Conservation (phyloP, 345 rosid genomes). For the Sonneratia caseolaris region DNA sequence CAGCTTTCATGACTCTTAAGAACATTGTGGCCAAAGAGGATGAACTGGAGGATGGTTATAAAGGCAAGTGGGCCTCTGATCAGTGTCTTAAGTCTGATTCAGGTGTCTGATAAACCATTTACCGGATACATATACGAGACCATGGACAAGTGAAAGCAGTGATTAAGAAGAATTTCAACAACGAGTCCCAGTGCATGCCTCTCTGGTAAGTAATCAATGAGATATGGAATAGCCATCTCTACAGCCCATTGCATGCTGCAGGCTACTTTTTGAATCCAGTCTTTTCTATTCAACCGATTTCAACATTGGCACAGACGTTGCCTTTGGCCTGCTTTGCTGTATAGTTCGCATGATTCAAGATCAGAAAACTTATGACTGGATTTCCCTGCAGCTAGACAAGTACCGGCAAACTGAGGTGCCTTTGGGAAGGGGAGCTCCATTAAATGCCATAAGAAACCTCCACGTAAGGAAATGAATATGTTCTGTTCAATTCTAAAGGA, state of each 20-base stretch:
- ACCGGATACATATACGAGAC: slow-evolving; percentile 52
- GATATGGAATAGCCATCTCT: slow-evolving; percentile 40
- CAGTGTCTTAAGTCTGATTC: slow-evolving; percentile 26
- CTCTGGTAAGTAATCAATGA: slow-evolving; percentile 54
- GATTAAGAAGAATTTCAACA: slow-evolving; percentile 22
- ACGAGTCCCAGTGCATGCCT: slow-evolving; percentile 27
- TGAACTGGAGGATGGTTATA: slow-evolving; percentile 26
- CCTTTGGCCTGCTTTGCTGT: slow-evolving; percentile 33
- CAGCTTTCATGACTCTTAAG: slow-evolving; percentile 14
- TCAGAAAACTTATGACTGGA: slow-evolving; percentile 13
- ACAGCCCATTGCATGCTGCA: slow-evolving; percentile 60
- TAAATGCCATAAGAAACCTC: slow-evolving; percentile 24
- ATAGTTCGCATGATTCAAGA: slow-evolving; percentile 30
- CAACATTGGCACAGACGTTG: slow-evolving; percentile 32
- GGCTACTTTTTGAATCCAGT: slow-evolving; percentile 55
- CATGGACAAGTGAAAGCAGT: slow-evolving; percentile 50
- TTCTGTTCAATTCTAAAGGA: neutral
- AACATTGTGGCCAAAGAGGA: slow-evolving; percentile 30
- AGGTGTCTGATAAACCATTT: slow-evolving; percentile 25
- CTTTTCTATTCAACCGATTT: slow-evolving; percentile 44
- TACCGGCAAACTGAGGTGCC: slow-evolving; percentile 31
- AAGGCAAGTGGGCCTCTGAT: slow-evolving; percentile 42
- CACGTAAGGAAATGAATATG: slow-evolving; percentile 25
- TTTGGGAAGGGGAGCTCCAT: slow-evolving; percentile 33
- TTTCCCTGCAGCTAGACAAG: slow-evolving; percentile 30